Base-by-base conservation (phyloP, 208 protist genomes). In the Crithidia bombi region DNA sequence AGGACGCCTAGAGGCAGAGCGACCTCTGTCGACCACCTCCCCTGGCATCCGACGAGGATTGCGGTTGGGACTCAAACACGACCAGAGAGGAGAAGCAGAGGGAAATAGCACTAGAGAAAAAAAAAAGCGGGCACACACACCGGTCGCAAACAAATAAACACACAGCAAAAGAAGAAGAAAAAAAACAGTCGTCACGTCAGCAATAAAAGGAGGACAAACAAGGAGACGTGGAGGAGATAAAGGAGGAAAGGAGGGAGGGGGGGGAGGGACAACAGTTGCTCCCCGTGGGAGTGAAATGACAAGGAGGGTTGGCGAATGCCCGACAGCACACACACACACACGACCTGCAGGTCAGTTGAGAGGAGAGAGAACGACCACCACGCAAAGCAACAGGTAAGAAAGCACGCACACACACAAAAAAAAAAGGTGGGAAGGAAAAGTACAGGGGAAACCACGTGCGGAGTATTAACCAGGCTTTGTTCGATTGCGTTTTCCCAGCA, bases 91-190 rank as follows among this genome's bases (percentile, higher is more conserved):
- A 25, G 66, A 65, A 63, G 41, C 63, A 23, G 35, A 44, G 62
- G n/a, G 49, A 61, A 71, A 17, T 55, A 25, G 30, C n/a, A n/a
- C n/a, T n/a, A 15, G 21, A n/a, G 25, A 65, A 67, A 41, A 51
- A 25, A 51, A 58, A 54, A 17, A 67, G 17, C 35, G 23, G 44
- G n/a, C n/a, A n/a, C n/a, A n/a, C n/a, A 33, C 19, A n/a, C 15
- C 51, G 33, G 17, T n/a, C 23, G 25, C 52, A 43, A 58, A 14
- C 52, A 38, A 38, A 33, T 21, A 17, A 11, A 58, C 15, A 43
- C 2, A 58, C 2, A 58, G n/a, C n/a, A 43, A 58, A 9, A 28
- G 30, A 43, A 58, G 26, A 43, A 43, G 10, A 58, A 58, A 19
- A 58, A 61, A 3, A 30, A 19, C 25, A 55, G 23, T 15, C 46